These are phyloP conservation scores for Lipomyces yamanashiensis DNA, from an alignment of 805 yeast species.

Conservation along the genomic window DNA sequence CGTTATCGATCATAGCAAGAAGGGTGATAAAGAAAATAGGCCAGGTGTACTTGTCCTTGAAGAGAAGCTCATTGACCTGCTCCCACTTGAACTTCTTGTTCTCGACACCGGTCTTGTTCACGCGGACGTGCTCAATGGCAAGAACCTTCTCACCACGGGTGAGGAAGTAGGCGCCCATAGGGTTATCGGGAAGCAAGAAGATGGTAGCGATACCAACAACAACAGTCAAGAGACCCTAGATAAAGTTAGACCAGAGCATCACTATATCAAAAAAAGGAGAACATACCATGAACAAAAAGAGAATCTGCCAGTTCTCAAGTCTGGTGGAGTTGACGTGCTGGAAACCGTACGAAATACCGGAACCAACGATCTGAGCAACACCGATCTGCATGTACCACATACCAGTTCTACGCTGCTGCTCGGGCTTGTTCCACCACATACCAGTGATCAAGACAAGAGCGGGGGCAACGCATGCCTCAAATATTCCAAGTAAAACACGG, in stretches of 20 bases:
- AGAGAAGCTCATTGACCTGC: slow-evolving; percentile 58
- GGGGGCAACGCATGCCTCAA: slow-evolving; percentile 60
- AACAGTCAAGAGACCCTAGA: slow-evolving; percentile 59
- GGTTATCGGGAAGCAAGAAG: slow-evolving; percentile 59
- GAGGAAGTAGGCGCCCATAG: slow-evolving; percentile 48
- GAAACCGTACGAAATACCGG: slow-evolving; percentile 62
- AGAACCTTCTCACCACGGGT: slow-evolving; percentile 52
- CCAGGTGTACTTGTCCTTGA: slow-evolving; percentile 57
- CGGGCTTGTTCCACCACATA: slow-evolving; percentile 56
- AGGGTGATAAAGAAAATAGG: slow-evolving; percentile 51
- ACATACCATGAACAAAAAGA: slow-evolving; percentile 43
- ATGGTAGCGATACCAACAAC: slow-evolving; percentile 54
- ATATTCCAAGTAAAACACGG: slow-evolving; percentile 55
- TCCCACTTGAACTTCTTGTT: slow-evolving; percentile 57
- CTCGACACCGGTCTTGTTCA: slow-evolving; percentile 64
- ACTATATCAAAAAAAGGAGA: not conserved
- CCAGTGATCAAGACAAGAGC: slow-evolving; percentile 61
- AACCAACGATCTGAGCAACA: slow-evolving; percentile 54
- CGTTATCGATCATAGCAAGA: slow-evolving; percentile 55
- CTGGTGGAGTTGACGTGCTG: slow-evolving; percentile 49
- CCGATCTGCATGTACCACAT: slow-evolving; percentile 43
- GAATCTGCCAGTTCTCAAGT: slow-evolving; percentile 55
- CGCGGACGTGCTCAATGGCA: slow-evolving; percentile 59
- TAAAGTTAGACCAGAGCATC: not conserved
- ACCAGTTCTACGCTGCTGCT: slow-evolving; percentile 57